Conservation (phyloP, 2,329 filamentous ascomycete genomes). For the Colletotrichum sp. region DNA sequence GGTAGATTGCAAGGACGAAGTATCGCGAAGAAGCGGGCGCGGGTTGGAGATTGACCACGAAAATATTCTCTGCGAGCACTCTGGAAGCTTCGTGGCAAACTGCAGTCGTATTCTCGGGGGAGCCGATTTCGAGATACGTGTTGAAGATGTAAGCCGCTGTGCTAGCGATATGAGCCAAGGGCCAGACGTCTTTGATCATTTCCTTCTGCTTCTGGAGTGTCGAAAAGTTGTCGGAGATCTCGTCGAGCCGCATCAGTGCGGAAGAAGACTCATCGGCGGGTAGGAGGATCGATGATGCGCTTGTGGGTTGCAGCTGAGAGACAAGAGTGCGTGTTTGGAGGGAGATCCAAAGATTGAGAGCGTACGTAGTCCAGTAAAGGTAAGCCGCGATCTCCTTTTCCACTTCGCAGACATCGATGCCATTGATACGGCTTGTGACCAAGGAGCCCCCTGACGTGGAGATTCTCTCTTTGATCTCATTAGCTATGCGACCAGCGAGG, state of each 20-base stretch:
- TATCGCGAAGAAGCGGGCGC: background rate
- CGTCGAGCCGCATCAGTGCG: constrained; percentile 25
- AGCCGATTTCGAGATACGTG: background rate
- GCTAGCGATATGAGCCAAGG: constrained; percentile 34
- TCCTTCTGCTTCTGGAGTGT: constrained; percentile 38
- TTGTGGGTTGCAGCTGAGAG: background rate
- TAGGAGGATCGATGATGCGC: background rate
- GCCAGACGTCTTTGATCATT: constrained; percentile 37
- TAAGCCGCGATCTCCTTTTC: constrained; percentile 42
- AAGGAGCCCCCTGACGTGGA: background rate
- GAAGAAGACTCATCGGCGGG: background rate
- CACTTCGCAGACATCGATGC: constrained; percentile 41
- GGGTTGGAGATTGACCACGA: background rate
- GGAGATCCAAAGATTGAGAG: constrained; percentile 41
- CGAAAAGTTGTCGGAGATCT: constrained; percentile 40
- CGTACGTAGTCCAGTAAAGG: constrained; percentile 43
- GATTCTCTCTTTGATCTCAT: background rate
- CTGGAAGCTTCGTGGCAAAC: background rate
- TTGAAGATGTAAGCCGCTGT: constrained; percentile 22
- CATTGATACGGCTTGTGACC: constrained; percentile 41
- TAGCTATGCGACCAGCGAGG: background rate
- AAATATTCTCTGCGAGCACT: background rate
- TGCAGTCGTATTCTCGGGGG: background rate
- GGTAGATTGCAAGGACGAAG: background rate
- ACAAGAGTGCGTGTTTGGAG: constrained; percentile 32